Percentiles rank a stretch among this genome's conserved stretches.
Evolutionary conservation across 1,139 yeast genomes (phyloP).

Genomic region (Geotrichum aggregatum): DNA sequence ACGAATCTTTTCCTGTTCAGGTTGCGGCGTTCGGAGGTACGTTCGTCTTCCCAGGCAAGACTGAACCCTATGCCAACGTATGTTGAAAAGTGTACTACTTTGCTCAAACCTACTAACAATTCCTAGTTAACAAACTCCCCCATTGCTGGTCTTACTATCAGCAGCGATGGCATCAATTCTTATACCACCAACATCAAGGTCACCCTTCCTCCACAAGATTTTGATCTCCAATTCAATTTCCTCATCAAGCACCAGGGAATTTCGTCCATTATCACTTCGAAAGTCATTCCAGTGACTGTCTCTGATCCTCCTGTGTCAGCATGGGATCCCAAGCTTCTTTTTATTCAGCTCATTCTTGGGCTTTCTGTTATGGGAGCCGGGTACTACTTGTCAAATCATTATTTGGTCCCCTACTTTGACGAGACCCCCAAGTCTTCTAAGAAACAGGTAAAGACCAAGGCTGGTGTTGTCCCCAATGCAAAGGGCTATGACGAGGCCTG

Average conservation of each 20-base stretch:
- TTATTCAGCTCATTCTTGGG: conserved; percentile 55
- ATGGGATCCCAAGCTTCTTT: conserved; percentile 67
- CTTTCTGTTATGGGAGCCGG: conserved; percentile 50
- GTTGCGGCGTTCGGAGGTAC: conserved; percentile 75
- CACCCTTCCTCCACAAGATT: conserved; percentile 55
- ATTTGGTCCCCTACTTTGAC: conserved; percentile 43
- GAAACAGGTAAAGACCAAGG: conserved; percentile 32
- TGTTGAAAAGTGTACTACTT: conserved; percentile 30
- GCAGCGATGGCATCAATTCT: neutral
- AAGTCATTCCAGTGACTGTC: conserved; percentile 55
- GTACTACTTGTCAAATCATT: conserved; percentile 46
- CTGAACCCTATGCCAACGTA: conserved; percentile 42
- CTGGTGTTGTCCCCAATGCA: conserved; percentile 35
- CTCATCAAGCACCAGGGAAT: conserved; percentile 50
- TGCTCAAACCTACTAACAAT: conserved; percentile 16
- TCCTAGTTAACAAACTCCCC: conserved; percentile 50
- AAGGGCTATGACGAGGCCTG: conserved; percentile 49
- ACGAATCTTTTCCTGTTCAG: conserved; percentile 51
- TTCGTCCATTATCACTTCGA: conserved; percentile 52
- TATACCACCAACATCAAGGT: conserved; percentile 35
- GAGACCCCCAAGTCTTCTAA: conserved; percentile 29
- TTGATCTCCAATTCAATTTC: conserved; percentile 57
- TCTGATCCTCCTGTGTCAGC: conserved; percentile 62
- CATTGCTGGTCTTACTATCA: neutral
- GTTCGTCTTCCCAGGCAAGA: conserved; percentile 52